phyloP scores from a whole-genome alignment of 345 rosid genomes.

The Gossypium turneri region DNA sequence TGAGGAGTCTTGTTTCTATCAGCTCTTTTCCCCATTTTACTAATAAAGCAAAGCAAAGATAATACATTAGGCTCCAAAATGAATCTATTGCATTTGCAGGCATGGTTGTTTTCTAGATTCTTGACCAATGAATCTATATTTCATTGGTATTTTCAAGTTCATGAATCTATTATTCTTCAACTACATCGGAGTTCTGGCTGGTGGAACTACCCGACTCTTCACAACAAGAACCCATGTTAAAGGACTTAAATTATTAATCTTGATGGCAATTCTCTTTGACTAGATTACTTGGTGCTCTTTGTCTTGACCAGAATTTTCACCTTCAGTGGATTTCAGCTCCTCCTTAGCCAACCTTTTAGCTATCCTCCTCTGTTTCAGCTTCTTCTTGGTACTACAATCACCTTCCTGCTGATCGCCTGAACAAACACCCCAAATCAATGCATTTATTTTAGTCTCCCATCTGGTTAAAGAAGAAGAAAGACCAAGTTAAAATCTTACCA shows the following conservation, averaged over 20 bases:
- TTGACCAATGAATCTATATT: not conserved
- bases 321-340: conserved; percentile 9
- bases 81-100: not conserved
- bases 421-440: not conserved
- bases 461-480: not conserved
- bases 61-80: not conserved
- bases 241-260: not conserved
- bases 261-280: not conserved
- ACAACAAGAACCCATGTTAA: not conserved
- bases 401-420: conserved; percentile 22
- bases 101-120: not conserved
- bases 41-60: too few species aligned
- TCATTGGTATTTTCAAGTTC: not conserved
- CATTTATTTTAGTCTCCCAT: not conserved
- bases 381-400: conserved; percentile 29
- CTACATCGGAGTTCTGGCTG: not conserved
- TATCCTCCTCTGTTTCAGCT: conserved; percentile 47
- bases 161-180: not conserved
- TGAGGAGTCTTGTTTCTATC: not conserved
- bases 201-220: not conserved
- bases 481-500: conserved; percentile 3
- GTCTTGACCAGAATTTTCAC: conserved; percentile 4
- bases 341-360: conserved; percentile 52
- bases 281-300: not conserved
- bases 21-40: not conserved